Base-by-base conservation (phyloP, 345 rosid genomes). In the Turritis glabra region DNA sequence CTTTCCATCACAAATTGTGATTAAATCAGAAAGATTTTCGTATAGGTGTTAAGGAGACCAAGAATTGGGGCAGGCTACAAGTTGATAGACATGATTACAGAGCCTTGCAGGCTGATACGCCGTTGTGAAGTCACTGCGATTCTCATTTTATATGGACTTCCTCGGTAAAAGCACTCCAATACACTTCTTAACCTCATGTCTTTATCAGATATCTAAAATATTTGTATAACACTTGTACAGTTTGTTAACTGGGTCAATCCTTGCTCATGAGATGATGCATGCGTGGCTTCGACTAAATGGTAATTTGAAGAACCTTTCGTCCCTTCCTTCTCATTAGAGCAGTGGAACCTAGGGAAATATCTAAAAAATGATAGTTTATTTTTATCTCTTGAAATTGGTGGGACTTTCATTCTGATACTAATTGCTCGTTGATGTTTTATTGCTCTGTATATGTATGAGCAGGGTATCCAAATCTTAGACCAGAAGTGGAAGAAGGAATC, bases 261-360 rank as follows among this genome's bases (percentile, higher is more conserved):
- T 96, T 23, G 98, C 96, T 78, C 99, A 96, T 77, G 99, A 96
- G 81, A 88, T 96, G 96, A 96, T 96, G 99, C 99, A 96, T 8
- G 99, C 99, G 0, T 92, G 98, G 98, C 99, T 96, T 81, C 88
- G 98, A 64, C 93, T 96, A 22, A 84, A 92, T 75, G 99, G 99
- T 95, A 73, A 77, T 37, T 11, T 29, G 22, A 56, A 64, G 29
- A 53, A 26, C 0, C 10, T 7, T 67, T 11, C 25, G 33, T 67
- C 0, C 10, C 9, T 67, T 11, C 25, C 41, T 67, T 52, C 7
- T 0, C 4, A 0, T 0, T 33, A 56, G 41, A 32, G n/a, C 40
- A 30, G 10, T 17, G 17, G 38, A 9, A 30, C 61, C 8, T 9
- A 56, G 25, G 29, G 41, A 56, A 30, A 55, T 54, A 54, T 54